phyloP scores from a whole-genome alignment of 2,329 filamentous ascomycete genomes.

The Beauveria sp. region DNA sequence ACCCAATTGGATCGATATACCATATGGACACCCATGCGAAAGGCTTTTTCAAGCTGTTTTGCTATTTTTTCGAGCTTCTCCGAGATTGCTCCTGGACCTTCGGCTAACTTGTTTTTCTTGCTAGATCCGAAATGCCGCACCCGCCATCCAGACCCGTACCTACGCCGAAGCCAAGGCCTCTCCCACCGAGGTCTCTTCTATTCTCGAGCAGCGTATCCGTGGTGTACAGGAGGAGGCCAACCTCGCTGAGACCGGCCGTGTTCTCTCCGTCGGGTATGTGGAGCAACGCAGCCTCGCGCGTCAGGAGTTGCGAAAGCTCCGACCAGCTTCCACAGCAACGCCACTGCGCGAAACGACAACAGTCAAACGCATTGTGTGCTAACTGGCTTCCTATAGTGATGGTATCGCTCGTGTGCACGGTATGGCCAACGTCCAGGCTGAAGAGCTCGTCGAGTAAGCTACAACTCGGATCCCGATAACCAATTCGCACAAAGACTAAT shows the following conservation, averaged over 20 bases:
- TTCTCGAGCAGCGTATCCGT: slow-evolving; percentile 98
- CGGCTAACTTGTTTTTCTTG: slow-evolving; percentile 45
- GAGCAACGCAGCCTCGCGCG: slow-evolving; percentile 13
- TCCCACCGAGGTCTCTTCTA: slow-evolving; percentile 97
- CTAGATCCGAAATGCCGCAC: slow-evolving; percentile 75
- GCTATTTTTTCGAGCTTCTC: slow-evolving; percentile 14
- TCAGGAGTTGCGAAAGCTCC: not conserved
- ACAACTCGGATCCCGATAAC: not conserved
- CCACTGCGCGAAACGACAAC: not conserved
- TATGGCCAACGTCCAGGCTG: slow-evolving; percentile 99
- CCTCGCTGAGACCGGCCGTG: slow-evolving; percentile 97
- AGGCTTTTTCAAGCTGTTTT: slow-evolving; percentile 30
- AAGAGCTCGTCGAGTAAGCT: slow-evolving; percentile 98
- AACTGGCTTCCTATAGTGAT: slow-evolving; percentile 58
- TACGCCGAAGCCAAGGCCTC: slow-evolving; percentile 95
- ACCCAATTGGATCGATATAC: slow-evolving; percentile 29
- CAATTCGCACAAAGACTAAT: slow-evolving; percentile 12
- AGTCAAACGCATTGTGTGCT: not conserved
- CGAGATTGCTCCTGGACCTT: slow-evolving; percentile 31
- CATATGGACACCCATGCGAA: slow-evolving; percentile 13
- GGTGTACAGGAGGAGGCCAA: slow-evolving; percentile 95
- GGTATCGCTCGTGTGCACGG: slow-evolving; percentile 99
- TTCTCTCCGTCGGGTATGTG: slow-evolving; percentile 96
- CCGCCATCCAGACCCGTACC: slow-evolving; percentile 70
- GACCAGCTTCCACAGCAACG: not conserved